phyloP scores from a whole-genome alignment of 225 moss, liverwort and hornwort genomes.

The Sphagnum contortum region DNA sequence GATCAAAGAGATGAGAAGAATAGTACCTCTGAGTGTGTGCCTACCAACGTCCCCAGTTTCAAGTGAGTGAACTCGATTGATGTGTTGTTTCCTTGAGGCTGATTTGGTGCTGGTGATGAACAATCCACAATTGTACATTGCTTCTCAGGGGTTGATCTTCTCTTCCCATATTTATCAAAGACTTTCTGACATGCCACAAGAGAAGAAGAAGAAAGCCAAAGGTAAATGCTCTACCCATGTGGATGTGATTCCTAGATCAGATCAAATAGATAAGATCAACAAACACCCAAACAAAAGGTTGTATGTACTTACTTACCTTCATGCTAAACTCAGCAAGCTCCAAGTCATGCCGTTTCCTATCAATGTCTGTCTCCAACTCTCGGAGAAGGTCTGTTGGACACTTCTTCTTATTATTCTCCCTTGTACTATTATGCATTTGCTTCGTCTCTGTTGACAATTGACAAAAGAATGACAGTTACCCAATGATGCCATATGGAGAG shows the following conservation, averaged over 20 bases:
- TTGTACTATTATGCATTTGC: constrained; percentile 12
- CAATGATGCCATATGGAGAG: too few relatives aligned
- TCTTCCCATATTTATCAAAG: constrained; percentile 24
- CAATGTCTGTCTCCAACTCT: constrained; percentile 27
- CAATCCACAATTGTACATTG: not conserved
- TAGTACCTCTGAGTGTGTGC: constrained; percentile 17
- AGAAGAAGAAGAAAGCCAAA: not conserved
- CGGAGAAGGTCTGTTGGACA: constrained; percentile 18
- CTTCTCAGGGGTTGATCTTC: constrained; percentile 1
- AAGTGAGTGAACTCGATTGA: constrained; percentile 24
- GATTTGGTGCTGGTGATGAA: not conserved
- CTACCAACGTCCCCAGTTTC: constrained; percentile 9
- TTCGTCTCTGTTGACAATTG: constrained; percentile 16
- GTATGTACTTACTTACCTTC: constrained; percentile 9
- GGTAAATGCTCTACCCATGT: not conserved
- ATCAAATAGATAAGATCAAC: too few relatives aligned
- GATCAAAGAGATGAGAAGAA: too few relatives aligned
- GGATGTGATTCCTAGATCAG: too few relatives aligned
- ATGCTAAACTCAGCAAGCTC: constrained; percentile 27
- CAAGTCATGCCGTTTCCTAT: constrained; percentile 29
- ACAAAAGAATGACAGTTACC: too few relatives aligned
- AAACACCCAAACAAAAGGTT: too few relatives aligned
- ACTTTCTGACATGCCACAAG: constrained; percentile 8
- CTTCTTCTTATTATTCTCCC: constrained; percentile 5
- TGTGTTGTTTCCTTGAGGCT: not conserved